phyloP scores from a whole-genome alignment of 2,329 filamentous ascomycete species.

The Stachybotrys echinatus region DNA sequence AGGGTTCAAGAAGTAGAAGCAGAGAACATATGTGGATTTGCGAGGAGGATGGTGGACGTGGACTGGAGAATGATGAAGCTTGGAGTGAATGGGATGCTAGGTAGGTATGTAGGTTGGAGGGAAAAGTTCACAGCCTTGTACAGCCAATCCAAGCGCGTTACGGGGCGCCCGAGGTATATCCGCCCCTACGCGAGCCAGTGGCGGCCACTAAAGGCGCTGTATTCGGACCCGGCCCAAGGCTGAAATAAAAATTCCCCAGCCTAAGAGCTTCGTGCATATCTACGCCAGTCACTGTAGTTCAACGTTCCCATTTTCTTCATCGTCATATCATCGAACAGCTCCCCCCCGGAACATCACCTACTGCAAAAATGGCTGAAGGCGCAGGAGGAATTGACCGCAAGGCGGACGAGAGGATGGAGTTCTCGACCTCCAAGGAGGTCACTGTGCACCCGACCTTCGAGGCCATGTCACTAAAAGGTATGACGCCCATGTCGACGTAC shows the following conservation, averaged over 20 bases:
- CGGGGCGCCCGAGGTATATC: not conserved
- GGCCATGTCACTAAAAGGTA: conserved; percentile 89
- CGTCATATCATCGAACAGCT: too few relatives aligned
- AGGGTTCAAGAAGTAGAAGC: not conserved
- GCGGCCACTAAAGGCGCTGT: not conserved
- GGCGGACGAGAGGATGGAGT: conserved; percentile 95
- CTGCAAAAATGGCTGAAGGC: conserved; percentile 74
- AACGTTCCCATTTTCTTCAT: too few relatives aligned
- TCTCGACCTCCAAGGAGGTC: conserved; percentile 96
- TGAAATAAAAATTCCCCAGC: not conserved
- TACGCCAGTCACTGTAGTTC: too few relatives aligned
- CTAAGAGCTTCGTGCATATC: too few relatives aligned
- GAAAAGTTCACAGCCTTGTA: not conserved
- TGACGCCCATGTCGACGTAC: conserved; percentile 8
- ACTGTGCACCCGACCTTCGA: conserved; percentile 91
- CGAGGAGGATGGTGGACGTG: not conserved
- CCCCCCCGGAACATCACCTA: conserved; percentile 1
- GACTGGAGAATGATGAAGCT: not conserved
- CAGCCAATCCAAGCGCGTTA: not conserved
- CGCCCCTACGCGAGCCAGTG: not conserved
- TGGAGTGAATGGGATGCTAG: too few relatives aligned
- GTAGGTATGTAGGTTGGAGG: not conserved
- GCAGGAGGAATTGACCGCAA: conserved; percentile 76
- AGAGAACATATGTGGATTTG: too few relatives aligned
- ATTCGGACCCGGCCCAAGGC: too few relatives aligned